phyloP scores from a whole-genome alignment of 345 rosid species.

The Eucalyptus pumila region DNA sequence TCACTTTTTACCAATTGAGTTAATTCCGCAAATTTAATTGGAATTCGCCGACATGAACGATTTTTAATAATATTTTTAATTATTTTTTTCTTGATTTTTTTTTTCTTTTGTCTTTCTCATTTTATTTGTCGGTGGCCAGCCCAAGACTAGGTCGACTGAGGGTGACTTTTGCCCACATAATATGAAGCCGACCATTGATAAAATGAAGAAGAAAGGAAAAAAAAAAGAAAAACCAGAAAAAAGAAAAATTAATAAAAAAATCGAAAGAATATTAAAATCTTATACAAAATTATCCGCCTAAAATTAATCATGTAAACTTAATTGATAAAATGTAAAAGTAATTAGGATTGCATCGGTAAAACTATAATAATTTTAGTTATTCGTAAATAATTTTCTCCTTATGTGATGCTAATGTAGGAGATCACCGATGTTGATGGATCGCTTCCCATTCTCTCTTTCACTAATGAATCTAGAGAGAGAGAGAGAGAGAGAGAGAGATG shows the following conservation, averaged over 20 bases:
- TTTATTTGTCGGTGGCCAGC: not conserved
- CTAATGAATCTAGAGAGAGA: not conserved
- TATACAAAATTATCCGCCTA: no score
- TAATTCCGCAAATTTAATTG: rapidly evolving
- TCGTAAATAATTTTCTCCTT: no score
- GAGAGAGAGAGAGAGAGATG: not conserved
- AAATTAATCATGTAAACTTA: no score
- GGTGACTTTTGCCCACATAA: not conserved
- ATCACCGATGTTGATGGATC: not conserved
- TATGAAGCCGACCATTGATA: not conserved
- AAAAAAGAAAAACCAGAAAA: no score
- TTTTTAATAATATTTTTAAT: no score
- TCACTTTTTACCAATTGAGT: rapidly evolving
- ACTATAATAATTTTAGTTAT: no score
- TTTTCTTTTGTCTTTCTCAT: not conserved
- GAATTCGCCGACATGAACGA: rapidly evolving
- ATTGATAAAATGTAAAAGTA: no score
- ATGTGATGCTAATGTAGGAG: not conserved
- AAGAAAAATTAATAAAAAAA: no score
- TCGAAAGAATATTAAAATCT: no score
- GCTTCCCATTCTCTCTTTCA: not conserved
- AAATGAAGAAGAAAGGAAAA: no score
- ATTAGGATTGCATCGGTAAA: no score
- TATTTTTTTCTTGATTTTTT: no score
- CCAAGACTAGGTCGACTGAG: not conserved